Evolutionary conservation across 2,329 filamentous ascomycete species (phyloP).

Genomic region (Cryphonectria naterciae): DNA sequence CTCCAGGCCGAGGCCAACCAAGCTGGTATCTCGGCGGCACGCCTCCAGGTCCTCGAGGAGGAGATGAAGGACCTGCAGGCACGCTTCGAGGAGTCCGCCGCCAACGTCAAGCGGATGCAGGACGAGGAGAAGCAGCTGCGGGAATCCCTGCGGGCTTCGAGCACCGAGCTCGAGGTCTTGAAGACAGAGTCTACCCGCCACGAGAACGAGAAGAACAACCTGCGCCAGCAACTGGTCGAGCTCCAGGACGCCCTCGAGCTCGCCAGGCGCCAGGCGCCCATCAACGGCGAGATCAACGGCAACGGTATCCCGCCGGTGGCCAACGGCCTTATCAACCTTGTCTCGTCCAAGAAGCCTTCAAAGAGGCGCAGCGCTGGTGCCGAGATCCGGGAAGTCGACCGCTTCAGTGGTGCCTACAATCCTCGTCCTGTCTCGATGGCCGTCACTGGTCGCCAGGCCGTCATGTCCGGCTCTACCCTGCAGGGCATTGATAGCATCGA

Average conservation of each 20-base stretch:
- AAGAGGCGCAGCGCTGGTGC: slow-evolving; percentile 91
- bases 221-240: slow-evolving; percentile 86
- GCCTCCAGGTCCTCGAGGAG: slow-evolving; percentile 87
- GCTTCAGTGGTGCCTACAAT: slow-evolving; percentile 91
- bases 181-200: slow-evolving; percentile 75
- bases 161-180: slow-evolving; percentile 78
- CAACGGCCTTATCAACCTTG: slow-evolving; percentile 90
- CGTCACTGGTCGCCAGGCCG: slow-evolving; percentile 70
- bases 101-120: slow-evolving; percentile 90
- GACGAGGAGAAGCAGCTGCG: slow-evolving; percentile 88
- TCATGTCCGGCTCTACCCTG: slow-evolving; percentile 73
- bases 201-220: slow-evolving; percentile 82
- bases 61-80: slow-evolving; percentile 92
- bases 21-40: slow-evolving; percentile 91
- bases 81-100: slow-evolving; percentile 86
- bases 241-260: slow-evolving; percentile 91
- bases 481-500: slow-evolving; percentile 89
- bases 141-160: slow-evolving; percentile 79
- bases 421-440: slow-evolving; percentile 97
- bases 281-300: slow-evolving; percentile 75
- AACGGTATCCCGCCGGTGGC: slow-evolving; percentile 53
- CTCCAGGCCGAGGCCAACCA: slow-evolving; percentile 96
- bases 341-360: slow-evolving; percentile 88
- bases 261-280: slow-evolving; percentile 76
- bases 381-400: slow-evolving; percentile 82